Conservation (phyloP, 257 asterid species). For the Nicotiana tomentosiformis region DNA sequence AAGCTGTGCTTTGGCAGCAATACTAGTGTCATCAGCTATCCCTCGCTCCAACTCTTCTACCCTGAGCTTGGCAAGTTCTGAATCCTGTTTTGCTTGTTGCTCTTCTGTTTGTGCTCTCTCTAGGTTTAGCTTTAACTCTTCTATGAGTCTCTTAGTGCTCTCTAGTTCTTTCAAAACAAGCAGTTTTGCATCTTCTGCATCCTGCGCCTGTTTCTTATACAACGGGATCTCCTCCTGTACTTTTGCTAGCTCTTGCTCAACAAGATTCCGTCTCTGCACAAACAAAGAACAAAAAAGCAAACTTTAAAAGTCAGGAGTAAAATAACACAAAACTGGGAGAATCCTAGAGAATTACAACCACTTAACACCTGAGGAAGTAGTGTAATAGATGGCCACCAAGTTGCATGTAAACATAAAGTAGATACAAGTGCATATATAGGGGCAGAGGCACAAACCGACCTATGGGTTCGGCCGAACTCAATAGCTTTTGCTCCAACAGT, state of each 20-base stretch:
- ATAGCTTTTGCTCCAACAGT: too few species aligned
- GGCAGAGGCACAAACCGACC: too few species aligned
- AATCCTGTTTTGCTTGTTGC: constrained; percentile 85
- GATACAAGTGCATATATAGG: not conserved
- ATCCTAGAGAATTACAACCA: not conserved
- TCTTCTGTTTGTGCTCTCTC: constrained; percentile 91
- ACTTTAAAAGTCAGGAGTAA: not conserved
- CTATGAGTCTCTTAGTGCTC: constrained; percentile 67
- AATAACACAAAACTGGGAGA: not conserved
- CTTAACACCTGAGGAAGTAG: not conserved
- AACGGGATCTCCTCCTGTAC: constrained; percentile 75
- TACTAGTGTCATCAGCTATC: constrained; percentile 70
- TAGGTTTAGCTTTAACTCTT: constrained; percentile 82
- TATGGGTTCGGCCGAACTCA: too few species aligned
- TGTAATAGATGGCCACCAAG: not conserved
- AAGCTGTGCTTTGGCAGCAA: constrained; percentile 95
- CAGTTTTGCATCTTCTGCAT: constrained; percentile 65
- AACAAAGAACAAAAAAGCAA: not conserved
- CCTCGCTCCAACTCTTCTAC: constrained; percentile 90
- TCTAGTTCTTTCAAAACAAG: constrained; percentile 67
- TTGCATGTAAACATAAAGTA: not conserved
- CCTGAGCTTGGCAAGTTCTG: constrained; percentile 82
- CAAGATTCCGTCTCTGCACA: constrained; percentile 72
- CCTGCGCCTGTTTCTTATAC: constrained; percentile 56
- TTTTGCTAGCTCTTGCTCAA: constrained; percentile 80